Base-by-base conservation (phyloP, 805 yeast species). In the Pichia occidentalis region DNA sequence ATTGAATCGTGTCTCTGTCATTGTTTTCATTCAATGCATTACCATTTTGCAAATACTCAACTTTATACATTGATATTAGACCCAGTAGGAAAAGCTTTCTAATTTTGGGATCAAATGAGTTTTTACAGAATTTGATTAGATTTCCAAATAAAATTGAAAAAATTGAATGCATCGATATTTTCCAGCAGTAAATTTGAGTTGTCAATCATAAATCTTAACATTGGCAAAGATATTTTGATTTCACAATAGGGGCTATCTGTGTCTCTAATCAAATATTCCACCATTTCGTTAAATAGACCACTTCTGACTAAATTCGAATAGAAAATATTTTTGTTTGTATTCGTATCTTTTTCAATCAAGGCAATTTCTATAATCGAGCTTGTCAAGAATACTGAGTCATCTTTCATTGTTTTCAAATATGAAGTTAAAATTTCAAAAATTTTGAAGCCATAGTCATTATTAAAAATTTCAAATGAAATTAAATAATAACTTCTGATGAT, bases 51-150 rank as follows among this genome's bases (percentile, higher is more conserved):
- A 46, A 34, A 17, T 21, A 34, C 8, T 30, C 33, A 22, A 44
- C 39, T 38, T 54, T 47, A 57, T 67, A 50, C 39, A 57, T 20
- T 7, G 61, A 45, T 5, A 60, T 23, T 19, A 61, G 42, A 2
- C 58, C 62, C 6, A 62, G 33, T 4, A 57, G 31, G 32, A 45
- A 52, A 5, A 60, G 62, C 57, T 90, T 90, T 44, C 82, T 75
- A 47, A 77, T 75, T 42, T 85, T 69, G 1, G 95, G 88, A 50
- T 80, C 86, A 29, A 81, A 83, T 40, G 84, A 71, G 42, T 74
- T 73, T 40, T 54, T 59, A 46, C 63, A 60, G 46, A 51, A 54
- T 44, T 37, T 40, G 26, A 37, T 52, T 48, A 50, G 59, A 30
- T 50, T 54, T 34, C 43, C 53, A 54, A 42, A 41, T 23, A 45